phyloP scores from a whole-genome alignment of 306 rosid genomes.

The Citrullus amarus region DNA sequence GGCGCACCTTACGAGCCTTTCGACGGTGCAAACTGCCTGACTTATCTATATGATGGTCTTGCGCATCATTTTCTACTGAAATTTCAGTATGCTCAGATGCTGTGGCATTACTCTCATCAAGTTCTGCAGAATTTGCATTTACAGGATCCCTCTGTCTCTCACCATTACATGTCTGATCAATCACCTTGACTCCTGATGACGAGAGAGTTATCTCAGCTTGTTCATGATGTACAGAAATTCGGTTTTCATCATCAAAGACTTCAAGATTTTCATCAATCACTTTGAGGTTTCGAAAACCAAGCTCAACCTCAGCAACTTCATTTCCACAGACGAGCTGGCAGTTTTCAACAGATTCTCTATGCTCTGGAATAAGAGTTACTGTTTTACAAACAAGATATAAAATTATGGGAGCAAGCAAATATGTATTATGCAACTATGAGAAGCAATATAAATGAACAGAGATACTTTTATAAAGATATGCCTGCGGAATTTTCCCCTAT shows the following conservation, averaged over 20 bases:
- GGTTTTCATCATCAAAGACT: conserved; percentile 26
- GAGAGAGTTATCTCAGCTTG: conserved; percentile 18
- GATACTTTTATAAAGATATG: background rate
- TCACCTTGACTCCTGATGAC: conserved; percentile 9
- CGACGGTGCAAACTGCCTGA: conserved; percentile 34
- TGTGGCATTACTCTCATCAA: conserved; percentile 24
- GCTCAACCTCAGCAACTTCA: conserved; percentile 30
- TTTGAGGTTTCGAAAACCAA: conserved; percentile 24
- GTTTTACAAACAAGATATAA: conserved; percentile 17
- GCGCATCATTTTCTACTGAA: conserved; percentile 29
- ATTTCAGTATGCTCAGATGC: conserved; percentile 31
- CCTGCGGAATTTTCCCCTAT: background rate
- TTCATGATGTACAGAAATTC: conserved; percentile 23
- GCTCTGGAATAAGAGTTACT: conserved; percentile 19
- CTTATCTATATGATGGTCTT: conserved; percentile 39
- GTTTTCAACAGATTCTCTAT: background rate
- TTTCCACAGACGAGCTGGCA: conserved; percentile 33
- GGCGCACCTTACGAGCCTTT: conserved; percentile 69
- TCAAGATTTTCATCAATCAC: conserved; percentile 28
- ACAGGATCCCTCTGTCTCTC: conserved; percentile 16
- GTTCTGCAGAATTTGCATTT: conserved; percentile 12
- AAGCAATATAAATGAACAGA: background rate
- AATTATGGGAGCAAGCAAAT: background rate
- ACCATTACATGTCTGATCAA: conserved; percentile 17
- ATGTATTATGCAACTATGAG: background rate